Evolutionary conservation across 805 yeast species (phyloP).

Genomic region (Nakazawaea populi): DNA sequence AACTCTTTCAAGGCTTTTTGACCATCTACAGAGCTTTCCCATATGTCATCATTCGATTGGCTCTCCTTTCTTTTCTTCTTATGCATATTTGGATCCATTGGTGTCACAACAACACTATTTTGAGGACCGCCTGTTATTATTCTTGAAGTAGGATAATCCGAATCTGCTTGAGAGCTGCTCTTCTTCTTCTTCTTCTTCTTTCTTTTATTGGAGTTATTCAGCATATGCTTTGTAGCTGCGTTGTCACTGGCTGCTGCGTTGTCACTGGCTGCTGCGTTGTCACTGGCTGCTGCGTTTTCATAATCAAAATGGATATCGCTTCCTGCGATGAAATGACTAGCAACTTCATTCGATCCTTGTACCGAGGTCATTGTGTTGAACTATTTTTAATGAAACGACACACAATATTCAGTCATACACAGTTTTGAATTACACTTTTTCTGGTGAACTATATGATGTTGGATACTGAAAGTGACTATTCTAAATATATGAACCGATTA

Average conservation of each 20-base stretch:
- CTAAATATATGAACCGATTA: too few relatives aligned
- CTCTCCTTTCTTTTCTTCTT: conserved; percentile 4
- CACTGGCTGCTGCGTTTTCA: conserved; percentile 3
- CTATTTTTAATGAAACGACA: too few relatives aligned
- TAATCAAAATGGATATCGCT: conserved; percentile 25
- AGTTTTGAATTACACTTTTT: too few relatives aligned
- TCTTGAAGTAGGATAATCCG: conserved; percentile 68
- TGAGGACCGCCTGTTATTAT: conserved; percentile 58
- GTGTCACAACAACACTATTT: conserved; percentile 73
- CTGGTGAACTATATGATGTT: too few relatives aligned
- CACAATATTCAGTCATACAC: too few relatives aligned
- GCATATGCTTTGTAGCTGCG: not conserved
- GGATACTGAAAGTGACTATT: too few relatives aligned
- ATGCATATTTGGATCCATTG: conserved; percentile 21
- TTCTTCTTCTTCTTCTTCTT: conserved; percentile 14
- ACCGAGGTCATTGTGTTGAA: conserved; percentile 1
- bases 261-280: too few relatives aligned
- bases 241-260: conserved; percentile 3
- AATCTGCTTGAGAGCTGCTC: conserved; percentile 31
- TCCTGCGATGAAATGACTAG: conserved; percentile 21
- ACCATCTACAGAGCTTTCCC: conserved; percentile 48
- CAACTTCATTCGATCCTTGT: conserved; percentile 6
- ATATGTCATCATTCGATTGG: conserved; percentile 21
- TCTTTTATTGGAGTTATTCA: conserved; percentile 11
- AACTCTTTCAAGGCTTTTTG: conserved; percentile 43